Conservation (phyloP, 805 yeast genomes). For the Zygoascus biomembranicola region DNA sequence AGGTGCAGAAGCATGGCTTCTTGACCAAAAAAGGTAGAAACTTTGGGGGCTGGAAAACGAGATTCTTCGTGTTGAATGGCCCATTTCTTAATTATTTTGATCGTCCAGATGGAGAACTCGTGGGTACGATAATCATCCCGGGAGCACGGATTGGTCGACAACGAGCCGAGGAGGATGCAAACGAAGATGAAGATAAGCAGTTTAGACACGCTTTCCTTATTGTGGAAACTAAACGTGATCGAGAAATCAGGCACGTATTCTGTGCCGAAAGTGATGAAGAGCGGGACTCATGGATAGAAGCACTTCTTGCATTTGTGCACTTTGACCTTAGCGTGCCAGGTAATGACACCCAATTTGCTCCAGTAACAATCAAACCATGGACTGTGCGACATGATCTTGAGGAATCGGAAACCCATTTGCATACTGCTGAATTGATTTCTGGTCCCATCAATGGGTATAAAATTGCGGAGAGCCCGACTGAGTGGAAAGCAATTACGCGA, state of each 20-base stretch:
- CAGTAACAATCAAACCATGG: constrained; percentile 1
- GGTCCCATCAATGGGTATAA: constrained; percentile 9
- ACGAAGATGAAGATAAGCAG: constrained; percentile 24
- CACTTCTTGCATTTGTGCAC: constrained; percentile 26
- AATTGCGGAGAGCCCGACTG: constrained; percentile 3
- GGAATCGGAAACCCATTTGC: neutral
- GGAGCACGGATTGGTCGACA: constrained; percentile 53
- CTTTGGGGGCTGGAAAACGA: constrained; percentile 58
- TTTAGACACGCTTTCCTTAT: constrained; percentile 50
- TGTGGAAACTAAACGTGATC: constrained; percentile 34
- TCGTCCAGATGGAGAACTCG: constrained; percentile 42
- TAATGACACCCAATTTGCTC: neutral
- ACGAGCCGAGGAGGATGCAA: constrained; percentile 30
- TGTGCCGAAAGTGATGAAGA: constrained; percentile 77
- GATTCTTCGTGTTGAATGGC: constrained; percentile 62
- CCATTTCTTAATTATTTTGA: constrained; percentile 51
- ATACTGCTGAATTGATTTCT: constrained; percentile 5
- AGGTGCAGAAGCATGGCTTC: constrained; percentile 54
- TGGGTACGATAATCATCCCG: constrained; percentile 44
- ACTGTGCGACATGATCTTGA: neutral
- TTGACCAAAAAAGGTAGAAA: constrained; percentile 58
- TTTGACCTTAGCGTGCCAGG: neutral
- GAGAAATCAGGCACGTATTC: constrained; percentile 38
- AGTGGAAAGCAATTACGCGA: neutral
- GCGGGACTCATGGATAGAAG: constrained; percentile 63